Base-by-base conservation (phyloP, 2,329 filamentous ascomycete genomes). In the Aotearoamyces nothofagi region DNA sequence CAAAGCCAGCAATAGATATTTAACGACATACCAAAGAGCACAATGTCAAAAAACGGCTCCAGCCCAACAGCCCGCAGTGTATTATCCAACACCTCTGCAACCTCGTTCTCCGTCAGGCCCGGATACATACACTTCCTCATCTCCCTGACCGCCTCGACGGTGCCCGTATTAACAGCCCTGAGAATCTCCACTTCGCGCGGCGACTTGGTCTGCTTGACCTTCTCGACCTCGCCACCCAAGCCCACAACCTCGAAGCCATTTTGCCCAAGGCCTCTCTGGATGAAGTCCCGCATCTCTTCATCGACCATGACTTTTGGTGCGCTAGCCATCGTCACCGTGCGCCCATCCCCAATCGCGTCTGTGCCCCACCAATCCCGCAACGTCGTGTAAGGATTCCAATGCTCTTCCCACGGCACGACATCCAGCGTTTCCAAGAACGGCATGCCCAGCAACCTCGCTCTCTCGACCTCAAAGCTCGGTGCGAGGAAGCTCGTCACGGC, bases 231-330 rank as follows among this genome's bases (percentile, higher is more conserved):
- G 0, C 61, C 58, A 16, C 49, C 53, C 3, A 74, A 50, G 3
- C 69, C 69, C 1, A 64, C 42, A 2, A 69, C 62, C n/a, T 61
- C 51, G 36, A 76, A 73, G 0, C 67, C 68, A 24, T 55, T 58
- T 1, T 49, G 42, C 2, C 53, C 55, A 0, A 76, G 53, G 0
- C 70, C 70, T 2, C 69, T 58, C 22, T 63, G 57, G 27, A 77
- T 73, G 44, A 64, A 75, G 43, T 75, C 68, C 3, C 70, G 60
- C 43, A 74, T 70, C 41, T 75, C 70, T 36, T 75, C 69, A 36
- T 76, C 70, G 9, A 71, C 58, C 62, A 75, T 71, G n/a, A 76
- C 37, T n/a, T 43, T 58, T 4, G 51, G 42, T n/a, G n/a, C n/a
- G n/a, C n/a, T n/a, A n/a, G n/a, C n/a, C n/a, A n/a, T n/a, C n/a